Conservation (phyloP, 2,329 filamentous ascomycete species). For the Zymoseptoria brevis region DNA sequence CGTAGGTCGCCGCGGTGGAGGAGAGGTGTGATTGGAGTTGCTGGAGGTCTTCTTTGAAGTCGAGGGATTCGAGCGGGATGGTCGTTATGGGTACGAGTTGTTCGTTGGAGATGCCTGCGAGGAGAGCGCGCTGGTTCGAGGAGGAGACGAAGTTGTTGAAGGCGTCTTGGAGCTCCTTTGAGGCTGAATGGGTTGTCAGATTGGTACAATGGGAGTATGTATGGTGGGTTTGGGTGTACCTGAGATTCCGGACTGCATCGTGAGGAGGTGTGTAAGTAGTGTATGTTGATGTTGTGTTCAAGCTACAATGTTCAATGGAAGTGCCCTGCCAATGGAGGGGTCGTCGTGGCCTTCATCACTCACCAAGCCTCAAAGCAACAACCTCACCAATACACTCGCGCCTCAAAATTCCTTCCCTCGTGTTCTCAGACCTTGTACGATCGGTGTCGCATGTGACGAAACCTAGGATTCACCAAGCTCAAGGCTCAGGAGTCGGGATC, state of each 20-base stretch:
- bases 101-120: slow-evolving; percentile 64
- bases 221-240: slow-evolving; percentile 38
- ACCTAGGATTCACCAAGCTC: no score
- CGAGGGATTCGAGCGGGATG: slow-evolving; percentile 43
- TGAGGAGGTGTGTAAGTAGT: slow-evolving; percentile 21
- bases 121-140: slow-evolving; percentile 57
- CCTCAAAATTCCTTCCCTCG: background rate
- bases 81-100: slow-evolving; percentile 54
- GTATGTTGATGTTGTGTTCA: background rate
- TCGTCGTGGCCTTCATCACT: background rate
- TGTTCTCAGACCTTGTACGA: background rate
- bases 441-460: no score
- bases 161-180: slow-evolving; percentile 64
- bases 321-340: background rate
- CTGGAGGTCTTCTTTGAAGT: slow-evolving; percentile 57
- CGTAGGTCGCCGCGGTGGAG: slow-evolving; percentile 61
- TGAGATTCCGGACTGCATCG: slow-evolving; percentile 73
- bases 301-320: background rate
- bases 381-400: background rate
- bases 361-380: background rate
- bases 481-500: no score
- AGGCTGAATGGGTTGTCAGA: slow-evolving; percentile 46
- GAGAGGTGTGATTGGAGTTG: slow-evolving; percentile 57
- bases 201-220: no score
- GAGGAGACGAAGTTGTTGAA: slow-evolving; percentile 63